phyloP scores from a whole-genome alignment of 1,284 basidiomycete species.

The Microbotryum violaceum region DNA sequence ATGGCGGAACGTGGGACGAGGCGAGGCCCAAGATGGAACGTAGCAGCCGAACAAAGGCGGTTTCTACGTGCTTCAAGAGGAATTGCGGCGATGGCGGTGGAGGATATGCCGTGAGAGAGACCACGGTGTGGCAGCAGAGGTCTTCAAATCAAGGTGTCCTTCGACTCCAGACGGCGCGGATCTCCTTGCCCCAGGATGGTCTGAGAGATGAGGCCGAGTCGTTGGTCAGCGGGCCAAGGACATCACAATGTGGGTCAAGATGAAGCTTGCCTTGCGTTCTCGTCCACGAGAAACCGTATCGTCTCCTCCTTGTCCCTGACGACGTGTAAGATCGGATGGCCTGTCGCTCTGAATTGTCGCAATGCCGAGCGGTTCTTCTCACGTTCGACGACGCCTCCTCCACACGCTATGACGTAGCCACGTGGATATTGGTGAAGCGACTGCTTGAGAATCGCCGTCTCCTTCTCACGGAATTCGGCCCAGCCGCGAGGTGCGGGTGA shows the following conservation, averaged over 20 bases:
- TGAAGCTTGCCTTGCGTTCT: slow-evolving; percentile 66
- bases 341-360: slow-evolving; percentile 55
- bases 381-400: slow-evolving; percentile 89
- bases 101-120: slow-evolving; percentile 29
- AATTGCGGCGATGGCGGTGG: slow-evolving; percentile 26
- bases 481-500: slow-evolving; percentile 53
- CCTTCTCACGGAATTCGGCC: slow-evolving; percentile 58
- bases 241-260: slow-evolving; percentile 73
- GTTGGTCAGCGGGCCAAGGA: slow-evolving; percentile 56
- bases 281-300: slow-evolving; percentile 56
- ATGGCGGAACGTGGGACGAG: slow-evolving; percentile 25
- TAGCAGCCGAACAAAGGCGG: slow-evolving; percentile 31
- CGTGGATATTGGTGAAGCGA: slow-evolving; percentile 39
- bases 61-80: slow-evolving; percentile 34
- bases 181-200: slow-evolving; percentile 56
- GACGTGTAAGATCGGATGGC: slow-evolving; percentile 62
- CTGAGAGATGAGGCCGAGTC: slow-evolving; percentile 65
- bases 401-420: slow-evolving; percentile 74
- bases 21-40: slow-evolving; percentile 30
- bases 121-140: slow-evolving; percentile 32
- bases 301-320: slow-evolving; percentile 62
- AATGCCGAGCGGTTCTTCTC: slow-evolving; percentile 51
- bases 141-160: slow-evolving; percentile 29
- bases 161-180: slow-evolving; percentile 32
- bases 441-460: slow-evolving; percentile 39